phyloP scores from a whole-genome alignment of 495 filamentous ascomycete species.

The Venustampulla echinocandica region DNA sequence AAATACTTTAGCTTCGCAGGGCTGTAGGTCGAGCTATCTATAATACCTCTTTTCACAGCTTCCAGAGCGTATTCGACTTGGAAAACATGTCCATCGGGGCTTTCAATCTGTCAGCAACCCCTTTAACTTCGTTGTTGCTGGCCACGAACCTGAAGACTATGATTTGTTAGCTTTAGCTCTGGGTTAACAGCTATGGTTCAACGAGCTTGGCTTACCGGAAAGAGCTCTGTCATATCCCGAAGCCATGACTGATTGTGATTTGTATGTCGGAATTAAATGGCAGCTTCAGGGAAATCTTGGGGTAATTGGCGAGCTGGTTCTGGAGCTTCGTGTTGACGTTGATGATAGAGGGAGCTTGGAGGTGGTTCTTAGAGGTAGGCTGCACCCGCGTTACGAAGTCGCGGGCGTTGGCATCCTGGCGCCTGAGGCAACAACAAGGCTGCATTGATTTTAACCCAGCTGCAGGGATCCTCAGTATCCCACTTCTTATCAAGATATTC shows the following conservation, averaged over 20 bases:
- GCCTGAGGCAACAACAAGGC: conserved; percentile 11
- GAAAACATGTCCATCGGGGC: conserved; percentile 98
- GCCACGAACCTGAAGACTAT: conserved; percentile 57
- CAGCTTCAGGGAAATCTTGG: conserved; percentile 5
- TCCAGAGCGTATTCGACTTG: conserved; percentile 99
- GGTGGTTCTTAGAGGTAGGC: conserved; percentile 14
- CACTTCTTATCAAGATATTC: background rate
- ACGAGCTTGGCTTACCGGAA: conserved; percentile 56
- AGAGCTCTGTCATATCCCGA: conserved; percentile 92
- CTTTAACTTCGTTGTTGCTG: conserved; percentile 24
- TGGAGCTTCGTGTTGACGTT: conserved; percentile 2
- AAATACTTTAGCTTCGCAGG: conserved; percentile 7
- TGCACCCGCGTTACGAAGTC: conserved; percentile 20
- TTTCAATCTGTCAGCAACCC: conserved; percentile 39
- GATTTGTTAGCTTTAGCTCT: conserved; percentile 31
- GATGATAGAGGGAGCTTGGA: conserved; percentile 12
- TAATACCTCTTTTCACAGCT: conserved; percentile 90
- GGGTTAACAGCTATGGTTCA: conserved; percentile 4
- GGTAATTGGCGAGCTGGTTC: background rate
- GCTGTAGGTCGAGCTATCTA: background rate
- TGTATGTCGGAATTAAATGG: background rate
- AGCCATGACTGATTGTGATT: conserved; percentile 44
- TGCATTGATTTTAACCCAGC: conserved; percentile 5
- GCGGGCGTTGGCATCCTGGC: conserved; percentile 3
- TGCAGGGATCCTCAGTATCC: background rate